Percentiles rank a stretch among this genome's conserved stretches.
These are phyloP conservation scores for Aspergillus asperescens DNA, from an alignment of 495 filamentous ascomycete species.

Conservation along the genomic window DNA sequence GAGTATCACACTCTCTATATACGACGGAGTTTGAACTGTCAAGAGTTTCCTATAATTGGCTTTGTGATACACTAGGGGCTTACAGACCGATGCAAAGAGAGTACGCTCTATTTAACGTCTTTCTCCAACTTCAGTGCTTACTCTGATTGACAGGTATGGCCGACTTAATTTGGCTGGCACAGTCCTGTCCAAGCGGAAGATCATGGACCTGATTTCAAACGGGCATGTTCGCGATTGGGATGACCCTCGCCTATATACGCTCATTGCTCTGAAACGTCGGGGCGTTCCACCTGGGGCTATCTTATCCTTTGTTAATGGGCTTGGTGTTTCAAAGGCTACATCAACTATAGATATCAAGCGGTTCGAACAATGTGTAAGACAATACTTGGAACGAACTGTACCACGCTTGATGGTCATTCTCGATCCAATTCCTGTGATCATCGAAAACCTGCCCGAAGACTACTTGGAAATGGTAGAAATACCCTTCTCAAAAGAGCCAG, in stretches of 20 bases:
- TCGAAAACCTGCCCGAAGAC: slow-evolving; percentile 65
- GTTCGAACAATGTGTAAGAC: slow-evolving; percentile 70
- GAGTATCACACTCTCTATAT: slow-evolving; percentile 78
- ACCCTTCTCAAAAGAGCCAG: not conserved
- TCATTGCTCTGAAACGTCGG: slow-evolving; percentile 72
- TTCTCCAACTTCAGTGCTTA: not conserved
- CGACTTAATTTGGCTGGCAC: slow-evolving; percentile 1
- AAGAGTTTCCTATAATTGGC: slow-evolving; percentile 78
- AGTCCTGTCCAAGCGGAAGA: slow-evolving; percentile 47
- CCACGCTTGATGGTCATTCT: slow-evolving; percentile 75
- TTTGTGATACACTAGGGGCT: slow-evolving; percentile 63
- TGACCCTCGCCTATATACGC: slow-evolving; percentile 77
- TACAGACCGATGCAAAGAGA: slow-evolving; percentile 82
- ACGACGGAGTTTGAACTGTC: slow-evolving; percentile 76
- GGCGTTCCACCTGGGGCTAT: slow-evolving; percentile 82
- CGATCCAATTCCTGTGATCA: slow-evolving; percentile 61
- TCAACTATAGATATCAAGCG: slow-evolving; percentile 64
- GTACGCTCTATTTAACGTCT: slow-evolving; percentile 26
- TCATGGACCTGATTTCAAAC: slow-evolving; percentile 55
- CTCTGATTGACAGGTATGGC: not conserved
- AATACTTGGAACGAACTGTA: slow-evolving; percentile 75
- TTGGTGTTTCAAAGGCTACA: slow-evolving; percentile 72
- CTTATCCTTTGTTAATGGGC: slow-evolving; percentile 74
- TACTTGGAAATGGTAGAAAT: slow-evolving; percentile 50
- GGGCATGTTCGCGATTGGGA: slow-evolving; percentile 75